Percentiles rank a stretch among this genome's conserved stretches.
These are phyloP conservation scores for Aspergillus cejpii DNA, from an alignment of 2,329 filamentous ascomycete species.

Conservation along the genomic window DNA sequence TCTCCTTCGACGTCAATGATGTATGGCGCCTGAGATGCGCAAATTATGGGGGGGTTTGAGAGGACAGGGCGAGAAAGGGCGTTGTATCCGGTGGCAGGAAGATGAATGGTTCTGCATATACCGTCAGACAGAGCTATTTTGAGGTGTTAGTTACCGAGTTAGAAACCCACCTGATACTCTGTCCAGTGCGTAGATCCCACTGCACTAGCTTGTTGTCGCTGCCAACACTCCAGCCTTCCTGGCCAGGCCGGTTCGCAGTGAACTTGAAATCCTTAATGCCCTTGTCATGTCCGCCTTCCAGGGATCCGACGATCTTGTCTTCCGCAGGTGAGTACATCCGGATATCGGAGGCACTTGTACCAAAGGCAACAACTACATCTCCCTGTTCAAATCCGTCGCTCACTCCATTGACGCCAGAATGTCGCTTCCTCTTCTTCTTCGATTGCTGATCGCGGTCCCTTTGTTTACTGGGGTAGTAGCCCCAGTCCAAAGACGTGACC, in stretches of 20 bases:
- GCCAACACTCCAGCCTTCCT: slow-evolving; percentile 49
- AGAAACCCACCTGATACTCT: slow-evolving; percentile 38
- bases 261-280: slow-evolving; percentile 49
- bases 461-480: slow-evolving; percentile 35
- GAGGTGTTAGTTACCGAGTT: slow-evolving; percentile 5
- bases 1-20: slow-evolving; percentile 40
- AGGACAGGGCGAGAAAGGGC: slow-evolving; percentile 39
- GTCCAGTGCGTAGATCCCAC: slow-evolving; percentile 45
- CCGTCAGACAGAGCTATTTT: slow-evolving; percentile 12
- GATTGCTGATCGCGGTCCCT: slow-evolving; percentile 34
- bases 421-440: slow-evolving; percentile 49
- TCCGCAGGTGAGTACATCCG: slow-evolving; percentile 46
- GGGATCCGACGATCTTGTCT: slow-evolving; percentile 41
- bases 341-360: slow-evolving; percentile 45
- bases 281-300: slow-evolving; percentile 44
- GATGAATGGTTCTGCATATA: slow-evolving; percentile 36
- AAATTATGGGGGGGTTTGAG: slow-evolving; percentile 42
- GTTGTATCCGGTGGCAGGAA: slow-evolving; percentile 37
- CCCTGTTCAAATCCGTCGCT: slow-evolving; percentile 31
- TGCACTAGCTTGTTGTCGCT: slow-evolving; percentile 48
- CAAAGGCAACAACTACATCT: slow-evolving; percentile 45
- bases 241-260: slow-evolving; percentile 32
- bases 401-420: slow-evolving; percentile 37
- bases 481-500: slow-evolving; percentile 48
- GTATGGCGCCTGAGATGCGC: slow-evolving; percentile 46